Base-by-base conservation (phyloP, 352 stramenopile species). In the Pythium oligandrum region DNA sequence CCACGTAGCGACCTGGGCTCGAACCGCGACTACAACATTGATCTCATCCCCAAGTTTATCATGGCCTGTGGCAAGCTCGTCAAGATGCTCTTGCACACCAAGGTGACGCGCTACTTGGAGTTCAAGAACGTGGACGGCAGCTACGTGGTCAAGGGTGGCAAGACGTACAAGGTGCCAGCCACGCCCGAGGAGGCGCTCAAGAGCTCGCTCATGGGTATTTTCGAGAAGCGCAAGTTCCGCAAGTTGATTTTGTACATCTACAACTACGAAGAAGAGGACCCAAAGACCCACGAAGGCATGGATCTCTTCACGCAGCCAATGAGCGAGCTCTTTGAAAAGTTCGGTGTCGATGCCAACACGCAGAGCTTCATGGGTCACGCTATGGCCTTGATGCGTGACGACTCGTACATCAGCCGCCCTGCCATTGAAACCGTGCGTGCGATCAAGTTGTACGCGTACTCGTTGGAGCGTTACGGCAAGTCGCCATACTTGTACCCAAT, bases 21-120 rank as follows among this genome's bases (percentile, higher is more conserved):
- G 39, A 98, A 98, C 70, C 95, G 96, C 46, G 97, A 99, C 78
- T 99, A 99, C 85, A 99, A 99, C 72, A 97, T 99, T 50, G 98
- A 99, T 78, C 78, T 99, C 31, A 97, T 99, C 68, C 97, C 97
- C 46, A 99, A 99, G 82, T 99, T 99, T 68, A 99, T 99, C 73
- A 99, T 99, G 96, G 97, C 97, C 1, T 98, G 96, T 66, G 98
- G 98, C 56, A 99, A 99, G 69, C 83, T 99, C 26, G 98, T 98
- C 31, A 99, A 99, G 79, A 99, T 99, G 91, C 67, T 92, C 62
- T 63, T 93, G 56, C 95, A 98, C 76, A 98, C 92, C 45, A 98
- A 98, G 68, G 97, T 99, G 51, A 99, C 96, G 56, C 86, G 95
- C 39, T 99, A 99, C 73, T 69, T 99, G 44, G 97, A 99, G 63